Evolutionary conservation across 352 stramenopile genomes (phyloP), one percentile per base, ranked within the genome.

Genomic region (Poterioochromonas sp.): DNA sequence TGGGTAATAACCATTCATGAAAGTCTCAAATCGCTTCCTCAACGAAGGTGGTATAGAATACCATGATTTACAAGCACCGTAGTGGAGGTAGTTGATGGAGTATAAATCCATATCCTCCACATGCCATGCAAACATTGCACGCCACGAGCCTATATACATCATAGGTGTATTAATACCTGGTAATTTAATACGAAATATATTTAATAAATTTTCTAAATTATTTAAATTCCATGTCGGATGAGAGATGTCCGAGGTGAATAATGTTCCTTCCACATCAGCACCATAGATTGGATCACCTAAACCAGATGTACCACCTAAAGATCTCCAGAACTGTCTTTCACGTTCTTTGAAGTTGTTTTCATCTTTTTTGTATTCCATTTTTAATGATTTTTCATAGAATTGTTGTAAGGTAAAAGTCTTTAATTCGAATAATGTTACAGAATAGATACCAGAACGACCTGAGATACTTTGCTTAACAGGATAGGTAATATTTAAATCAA

Each of bases 141-240:
- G 84, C 91, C 91, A 96, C 88, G 94, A 96, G 81, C 91, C 91
- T 81, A 95, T 93, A 82, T 96, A 96, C 39, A 96, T 84, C 91
- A 96, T 96, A 0, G 91, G 82, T 32, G 86, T 88, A 15, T 88
- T 96, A 73, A 96, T 88, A 29, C 91, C 91, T 2, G 91, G 79
- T 82, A 85, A 60, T 77, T 29, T 18, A 8, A 54, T 65, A 43
- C 29, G 26, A 22, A 78, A n/a, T 40, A 76, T 29, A n/a, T 80
- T 83, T 69, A 95, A 82, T 76, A 94, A 91, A n/a, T 88, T 93
- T 64, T 94, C 86, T 49, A 95, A 86, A 39, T 90, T 77, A 79
- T 91, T 91, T 8, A 94, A 73, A 82, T 95, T 95, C 90, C 90
- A 95, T 40, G 88, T 29, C 0, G 64, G 41, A 32, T 53, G 34